Evolutionary conservation across 2,329 filamentous ascomycete species (phyloP), one percentile per base, ranked within the genome.

Genomic region (Orbilia ellipsospora): DNA sequence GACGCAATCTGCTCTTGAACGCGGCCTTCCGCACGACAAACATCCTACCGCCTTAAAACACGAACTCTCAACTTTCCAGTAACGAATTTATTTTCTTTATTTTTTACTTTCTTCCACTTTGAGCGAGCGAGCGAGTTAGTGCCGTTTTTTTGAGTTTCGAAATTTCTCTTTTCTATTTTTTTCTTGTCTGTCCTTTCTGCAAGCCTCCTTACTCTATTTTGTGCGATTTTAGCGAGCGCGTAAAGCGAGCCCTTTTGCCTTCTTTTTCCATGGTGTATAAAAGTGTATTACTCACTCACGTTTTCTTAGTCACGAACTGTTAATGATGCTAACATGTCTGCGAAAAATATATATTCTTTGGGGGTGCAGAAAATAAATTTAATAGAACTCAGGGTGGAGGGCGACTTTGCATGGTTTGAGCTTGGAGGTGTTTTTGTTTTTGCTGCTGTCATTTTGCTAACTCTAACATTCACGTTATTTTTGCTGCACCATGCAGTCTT

Each of bases 161-260:
- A 40, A 48, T 18, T 57, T 26, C 23, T 31, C 26, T 67, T 20
- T n/a, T 56, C 31, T 42, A 48, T 40, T 42, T 63, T 62, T 51
- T 50, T 61, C 59, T 44, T 48, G 8, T 4, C 31, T 15, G 51
- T 52, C 18, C 57, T 59, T n/a, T 45, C 15, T 20, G 36, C 54
- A 1, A 40, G 12, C 15, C 10, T 61, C 23, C 16, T 44, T 45
- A n/a, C 7, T 23, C 18, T 50, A 1, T 23, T 57, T 63, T 51
- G 51, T 74, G 70, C 70, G 52, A 67, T 48, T 68, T 62, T 74
- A 74, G 70, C 70, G 70, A 74, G 70, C 70, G 51, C 55, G 40
- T 63, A 51, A 64, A 74, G 57, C 57, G 62, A 66, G 50, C 13
- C 18, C 44, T 26, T 40, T 60, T 62, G 15, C 16, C 44, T 60